Base-by-base conservation (phyloP, 257 asterid genomes). In the Nicotiana knightiana region DNA sequence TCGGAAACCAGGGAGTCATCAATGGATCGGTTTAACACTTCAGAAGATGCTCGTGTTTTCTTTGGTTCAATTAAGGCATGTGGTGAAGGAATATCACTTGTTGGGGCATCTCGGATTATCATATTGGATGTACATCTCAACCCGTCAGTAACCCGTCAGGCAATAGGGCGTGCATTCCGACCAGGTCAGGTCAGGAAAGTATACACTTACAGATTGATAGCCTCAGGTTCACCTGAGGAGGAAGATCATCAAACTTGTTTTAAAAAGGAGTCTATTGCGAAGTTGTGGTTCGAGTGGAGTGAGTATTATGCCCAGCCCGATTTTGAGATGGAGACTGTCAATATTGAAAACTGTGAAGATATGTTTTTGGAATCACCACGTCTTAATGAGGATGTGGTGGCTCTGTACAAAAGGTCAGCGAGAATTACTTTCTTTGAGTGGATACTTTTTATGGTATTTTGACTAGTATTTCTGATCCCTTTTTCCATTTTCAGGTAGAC, bases 261-360 rank as follows among this genome's bases (percentile, higher is more conserved):
- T 85, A 87, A 81, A 87, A 96, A 96, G 88, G 99, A 96, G 83
- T 92, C 94, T 28, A 94, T 96, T 30, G 89, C 99, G 9, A 96
- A 94, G 87, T 81, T 96, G 94, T 96, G 99, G 99, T 96, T 96
- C 18, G 99, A 94, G 81, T 96, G 99, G 99, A 94, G 94, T 21
- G 93, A 92, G 86, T 65, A 81, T 76, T 85, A 90, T 67, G 94
- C 95, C 32, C 88, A 58, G 65, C 90, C 81, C 9, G 90, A 89
- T 79, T 91, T 90, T 28, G 97, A 93, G 37, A 88, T 96, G 89
- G 97, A 96, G 86, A 79, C 87, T 2, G 90, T 96, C 8, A 92
- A 91, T 80, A 83, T 87, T 4, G 85, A 58, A 28, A 83, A 81
- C 13, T 92, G 93, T 48, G 97, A 93, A 3, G 99, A 95, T 62